phyloP scores from a whole-genome alignment of 164 flowering plant species.

The Sedum album region DNA sequence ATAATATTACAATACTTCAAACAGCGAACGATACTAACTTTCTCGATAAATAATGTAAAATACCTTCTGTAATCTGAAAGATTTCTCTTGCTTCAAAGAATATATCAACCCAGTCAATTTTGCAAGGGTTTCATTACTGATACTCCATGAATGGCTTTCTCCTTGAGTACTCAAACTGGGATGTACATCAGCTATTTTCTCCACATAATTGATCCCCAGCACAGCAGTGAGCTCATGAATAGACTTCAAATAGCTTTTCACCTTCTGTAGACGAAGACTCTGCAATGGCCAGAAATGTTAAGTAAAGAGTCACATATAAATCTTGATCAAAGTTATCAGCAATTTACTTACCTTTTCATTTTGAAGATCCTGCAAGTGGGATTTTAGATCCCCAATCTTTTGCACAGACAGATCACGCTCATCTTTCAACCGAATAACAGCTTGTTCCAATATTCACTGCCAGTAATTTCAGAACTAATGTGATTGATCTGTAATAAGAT shows the following conservation, averaged over 20 bases:
- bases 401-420: slow-evolving; percentile 48
- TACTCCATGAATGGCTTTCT: slow-evolving; percentile 39
- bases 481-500: slow-evolving; percentile 35
- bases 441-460: slow-evolving; percentile 26
- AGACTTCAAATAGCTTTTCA: slow-evolving; percentile 30
- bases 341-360: slow-evolving; percentile 50
- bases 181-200: slow-evolving; percentile 45
- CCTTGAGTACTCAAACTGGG: slow-evolving; percentile 27
- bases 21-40: background rate
- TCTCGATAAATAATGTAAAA: background rate
- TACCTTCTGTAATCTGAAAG: slow-evolving; percentile 67
- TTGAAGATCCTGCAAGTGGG: slow-evolving; percentile 53
- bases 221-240: slow-evolving; percentile 56
- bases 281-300: slow-evolving; percentile 20
- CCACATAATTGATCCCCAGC: slow-evolving; percentile 47
- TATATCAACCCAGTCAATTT: slow-evolving; percentile 34
- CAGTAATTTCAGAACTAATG: slow-evolving; percentile 54
- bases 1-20: background rate
- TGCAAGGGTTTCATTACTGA: slow-evolving; percentile 77
- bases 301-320: background rate
- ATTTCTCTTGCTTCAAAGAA: slow-evolving; percentile 56
- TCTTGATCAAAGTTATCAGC: background rate
- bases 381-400: slow-evolving; percentile 46
- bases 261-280: slow-evolving; percentile 59
- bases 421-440: slow-evolving; percentile 44